Evolutionary conservation across 139 green algal genomes (phyloP).

Genomic region (Micromonas commoda): DNA sequence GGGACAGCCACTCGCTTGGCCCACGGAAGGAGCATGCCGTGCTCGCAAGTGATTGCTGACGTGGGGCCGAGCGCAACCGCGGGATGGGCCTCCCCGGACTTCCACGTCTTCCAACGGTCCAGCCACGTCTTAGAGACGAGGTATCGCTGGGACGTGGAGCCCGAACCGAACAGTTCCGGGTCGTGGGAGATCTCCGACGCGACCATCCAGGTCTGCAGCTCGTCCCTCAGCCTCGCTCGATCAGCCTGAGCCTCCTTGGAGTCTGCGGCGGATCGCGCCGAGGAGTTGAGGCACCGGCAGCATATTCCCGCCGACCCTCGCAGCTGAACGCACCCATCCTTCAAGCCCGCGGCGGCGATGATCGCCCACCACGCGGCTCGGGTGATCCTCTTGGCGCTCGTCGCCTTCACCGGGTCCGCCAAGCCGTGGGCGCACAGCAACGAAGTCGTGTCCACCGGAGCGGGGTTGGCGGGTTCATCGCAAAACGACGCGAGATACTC

Average conservation of each 20-base stretch:
- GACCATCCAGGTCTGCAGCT: no score
- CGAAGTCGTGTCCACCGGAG: neutral
- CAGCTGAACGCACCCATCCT: neutral
- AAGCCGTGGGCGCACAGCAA: neutral
- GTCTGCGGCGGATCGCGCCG: neutral
- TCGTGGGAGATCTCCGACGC: no score
- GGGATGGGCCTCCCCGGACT: neutral
- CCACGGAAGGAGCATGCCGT: neutral
- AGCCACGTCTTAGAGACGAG: slow-evolving; percentile 2
- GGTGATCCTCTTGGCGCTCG: neutral
- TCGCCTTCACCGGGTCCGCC: neutral
- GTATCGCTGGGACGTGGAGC: no score
- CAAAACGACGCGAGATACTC: neutral
- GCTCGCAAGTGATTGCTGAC: neutral
- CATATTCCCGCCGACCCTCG: neutral
- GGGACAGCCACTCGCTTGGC: neutral
- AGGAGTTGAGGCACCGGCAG: neutral
- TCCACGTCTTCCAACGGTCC: neutral
- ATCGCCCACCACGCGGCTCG: neutral
- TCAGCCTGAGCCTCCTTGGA: no score
- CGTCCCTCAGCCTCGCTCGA: no score
- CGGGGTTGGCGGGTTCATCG: neutral
- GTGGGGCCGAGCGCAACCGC: neutral
- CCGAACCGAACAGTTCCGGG: no score
- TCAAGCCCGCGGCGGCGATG: neutral